Evolutionary conservation across 2,329 filamentous ascomycete genomes (phyloP).

Genomic region (Trichoderma harzianum): DNA sequence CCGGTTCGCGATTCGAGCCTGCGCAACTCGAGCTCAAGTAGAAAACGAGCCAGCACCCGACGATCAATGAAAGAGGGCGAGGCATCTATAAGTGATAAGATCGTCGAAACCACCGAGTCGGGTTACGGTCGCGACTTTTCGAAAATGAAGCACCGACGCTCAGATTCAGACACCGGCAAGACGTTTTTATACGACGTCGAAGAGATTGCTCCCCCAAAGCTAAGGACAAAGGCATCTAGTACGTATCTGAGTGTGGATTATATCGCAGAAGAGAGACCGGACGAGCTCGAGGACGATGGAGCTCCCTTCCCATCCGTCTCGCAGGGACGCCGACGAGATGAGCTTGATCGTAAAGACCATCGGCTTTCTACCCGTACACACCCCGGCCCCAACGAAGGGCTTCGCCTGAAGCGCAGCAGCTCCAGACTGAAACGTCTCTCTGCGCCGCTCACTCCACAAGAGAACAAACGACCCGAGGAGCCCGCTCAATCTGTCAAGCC

Average conservation of each 20-base stretch:
- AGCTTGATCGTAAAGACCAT: constrained; percentile 44
- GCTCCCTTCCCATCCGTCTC: constrained; percentile 68
- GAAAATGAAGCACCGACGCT: constrained; percentile 22
- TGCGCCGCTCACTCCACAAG: constrained; percentile 41
- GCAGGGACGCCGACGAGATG: constrained; percentile 54
- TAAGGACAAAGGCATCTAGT: constrained; percentile 23
- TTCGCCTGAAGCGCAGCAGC: constrained; percentile 52
- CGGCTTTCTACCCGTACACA: constrained; percentile 48
- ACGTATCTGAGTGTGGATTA: constrained; percentile 33
- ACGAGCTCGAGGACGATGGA: constrained; percentile 52
- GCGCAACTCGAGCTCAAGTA: constrained; percentile 51
- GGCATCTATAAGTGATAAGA: constrained; percentile 33
- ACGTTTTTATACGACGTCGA: constrained; percentile 15
- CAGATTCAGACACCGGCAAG: constrained; percentile 16
- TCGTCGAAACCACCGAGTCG: constrained; percentile 43
- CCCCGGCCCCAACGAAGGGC: constrained; percentile 44
- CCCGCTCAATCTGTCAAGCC: constrained; percentile 29
- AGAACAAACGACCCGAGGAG: constrained; percentile 29
- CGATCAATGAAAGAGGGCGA: constrained; percentile 49
- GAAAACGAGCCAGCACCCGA: constrained; percentile 51
- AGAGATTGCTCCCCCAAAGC: constrained; percentile 23
- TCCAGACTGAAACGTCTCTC: constrained; percentile 59
- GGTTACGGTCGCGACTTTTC: constrained; percentile 21
- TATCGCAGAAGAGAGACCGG: constrained; percentile 23
- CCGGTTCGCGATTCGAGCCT: constrained; percentile 67